Evolutionary conservation across 257 asterid genomes (phyloP), one percentile per base, ranked within the genome.

Genomic region (Orobanche coerulescens): DNA sequence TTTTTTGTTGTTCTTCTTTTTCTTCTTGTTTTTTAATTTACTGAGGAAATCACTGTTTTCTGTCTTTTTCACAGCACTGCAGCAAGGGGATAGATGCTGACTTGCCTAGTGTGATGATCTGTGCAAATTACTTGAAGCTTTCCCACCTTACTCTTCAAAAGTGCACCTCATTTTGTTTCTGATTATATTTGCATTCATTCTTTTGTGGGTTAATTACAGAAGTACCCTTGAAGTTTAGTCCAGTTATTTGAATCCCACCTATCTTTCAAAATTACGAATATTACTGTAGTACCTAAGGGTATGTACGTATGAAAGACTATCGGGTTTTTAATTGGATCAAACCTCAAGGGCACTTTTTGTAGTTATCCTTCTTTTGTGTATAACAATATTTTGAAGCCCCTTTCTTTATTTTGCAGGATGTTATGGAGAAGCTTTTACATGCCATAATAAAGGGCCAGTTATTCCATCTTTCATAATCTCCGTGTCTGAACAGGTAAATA

Each of bases 31-130:
- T 52, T 23, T 22, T 10, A 4, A 49, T 64, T 26, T 15, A 24
- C 14, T 19, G 8, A 46, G 5, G 2, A 6, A 33, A 16, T 30
- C 19, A 26, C 0, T 11, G 5, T 64, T 43, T 39, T 23, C 28
- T 71, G 40, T 26, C 54, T 19, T 42, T 62, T 50, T 39, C 51
- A 67, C 95, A 92, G 98, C 94, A 77, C 74, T 86, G 94, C 66
- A 78, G 85, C 74, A 63, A 39, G 66, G 74, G 65, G 47, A 71
- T 63, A 1, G 96, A 92, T 28, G 84, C 67, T 0, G 96, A 92
- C 76, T 80, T 88, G 68, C 98, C 98, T 0, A 92, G 98, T 25
- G 98, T 92, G 66, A 92, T 92, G 98, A 92, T 96, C 26, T 92
- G 98, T 36, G 94, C 95, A 44, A 92, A 92, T 65, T 92, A 92